These are phyloP conservation scores for Rutstroemia sp. DNA, from an alignment of 2,329 filamentous ascomycete genomes.

Conservation along the genomic window DNA sequence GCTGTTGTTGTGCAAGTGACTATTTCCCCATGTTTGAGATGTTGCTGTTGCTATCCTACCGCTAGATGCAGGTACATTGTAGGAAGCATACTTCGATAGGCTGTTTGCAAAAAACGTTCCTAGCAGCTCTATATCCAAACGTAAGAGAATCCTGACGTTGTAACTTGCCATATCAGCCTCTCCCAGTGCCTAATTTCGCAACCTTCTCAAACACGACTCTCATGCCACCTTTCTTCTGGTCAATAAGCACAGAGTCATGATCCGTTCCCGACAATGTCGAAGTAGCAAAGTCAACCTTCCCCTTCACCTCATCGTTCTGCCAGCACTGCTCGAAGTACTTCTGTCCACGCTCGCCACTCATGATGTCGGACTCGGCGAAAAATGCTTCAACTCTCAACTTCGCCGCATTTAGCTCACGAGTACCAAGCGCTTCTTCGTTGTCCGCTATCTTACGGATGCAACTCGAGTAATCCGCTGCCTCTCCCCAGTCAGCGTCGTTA, in stretches of 20 bases:
- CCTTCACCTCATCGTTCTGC: conserved; percentile 24
- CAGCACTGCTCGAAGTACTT: conserved; percentile 38
- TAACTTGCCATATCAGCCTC: too few species aligned
- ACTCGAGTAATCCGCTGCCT: conserved; percentile 18
- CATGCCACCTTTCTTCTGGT: too few species aligned
- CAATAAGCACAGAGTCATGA: conserved; percentile 31
- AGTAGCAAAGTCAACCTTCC: conserved; percentile 31
- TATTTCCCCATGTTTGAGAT: too few species aligned
- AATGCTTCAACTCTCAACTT: conserved; percentile 15
- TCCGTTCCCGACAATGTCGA: conserved; percentile 28
- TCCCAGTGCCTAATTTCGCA: too few species aligned
- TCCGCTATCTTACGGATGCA: conserved; percentile 13
- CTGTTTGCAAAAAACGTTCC: too few species aligned
- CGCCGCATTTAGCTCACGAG: conserved; percentile 8
- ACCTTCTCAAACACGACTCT: too few species aligned
- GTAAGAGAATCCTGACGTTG: too few species aligned
- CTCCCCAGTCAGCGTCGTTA: conserved; percentile 13
- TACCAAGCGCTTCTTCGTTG: conserved; percentile 14
- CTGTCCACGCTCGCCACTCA: conserved; percentile 36
- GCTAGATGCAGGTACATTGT: too few species aligned
- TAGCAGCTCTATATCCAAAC: too few species aligned
- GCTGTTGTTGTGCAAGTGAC: too few species aligned
- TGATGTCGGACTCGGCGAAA: conserved; percentile 34
- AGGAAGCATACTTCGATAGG: too few species aligned
- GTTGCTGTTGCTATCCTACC: too few species aligned